Evolutionary conservation across 495 filamentous ascomycete genomes (phyloP), one percentile per base, ranked within the genome.

Genomic region (Wilcoxina mikolae): DNA sequence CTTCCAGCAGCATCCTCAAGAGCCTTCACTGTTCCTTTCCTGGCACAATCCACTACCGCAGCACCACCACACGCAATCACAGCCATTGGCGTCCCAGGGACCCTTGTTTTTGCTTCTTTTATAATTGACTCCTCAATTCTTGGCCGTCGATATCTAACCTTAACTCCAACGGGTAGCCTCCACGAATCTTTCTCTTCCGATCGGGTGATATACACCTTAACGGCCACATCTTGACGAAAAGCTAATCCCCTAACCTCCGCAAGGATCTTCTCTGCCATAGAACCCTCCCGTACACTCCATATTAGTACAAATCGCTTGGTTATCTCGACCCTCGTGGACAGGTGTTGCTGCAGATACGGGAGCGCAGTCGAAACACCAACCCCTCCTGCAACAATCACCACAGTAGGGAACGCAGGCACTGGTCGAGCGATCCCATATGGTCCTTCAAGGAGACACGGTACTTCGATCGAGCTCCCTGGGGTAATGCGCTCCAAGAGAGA

Each of bases 321-420:
- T 27, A 25, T 51, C 39, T 39, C 47, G 33, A 25, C 54, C 28
- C 27, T 42, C 31, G 0, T 60, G 60, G 60, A 28, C 4, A 52
- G 17, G 9, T 52, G 49, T n/a, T 35, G 28, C 31, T 35, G 28
- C n/a, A 83, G 62, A 56, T 79, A 76, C 0, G 78, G 73, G 2
- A 78, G 61, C 2, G 73, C 68, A 0, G 72, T 75, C 0, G 78
- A 73, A 41, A 82, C 76, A 0, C 79, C 79, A 2, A 74, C 76
- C 0, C 79, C 79, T 3, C 79, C 78, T 2, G 71, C 76, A 15
- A 83, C 70, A n/a, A 81, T 68, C 7, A 81, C 57, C 12, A 79
- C 67, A 1, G 70, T 72, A 25, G 76, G 70, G 54, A 72, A 79
- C 3, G 65, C 63, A 58, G 72, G 72, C 0, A 80, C 53, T 0